phyloP scores from a whole-genome alignment of 2,329 filamentous ascomycete genomes.

The Ilyonectria destructans region DNA sequence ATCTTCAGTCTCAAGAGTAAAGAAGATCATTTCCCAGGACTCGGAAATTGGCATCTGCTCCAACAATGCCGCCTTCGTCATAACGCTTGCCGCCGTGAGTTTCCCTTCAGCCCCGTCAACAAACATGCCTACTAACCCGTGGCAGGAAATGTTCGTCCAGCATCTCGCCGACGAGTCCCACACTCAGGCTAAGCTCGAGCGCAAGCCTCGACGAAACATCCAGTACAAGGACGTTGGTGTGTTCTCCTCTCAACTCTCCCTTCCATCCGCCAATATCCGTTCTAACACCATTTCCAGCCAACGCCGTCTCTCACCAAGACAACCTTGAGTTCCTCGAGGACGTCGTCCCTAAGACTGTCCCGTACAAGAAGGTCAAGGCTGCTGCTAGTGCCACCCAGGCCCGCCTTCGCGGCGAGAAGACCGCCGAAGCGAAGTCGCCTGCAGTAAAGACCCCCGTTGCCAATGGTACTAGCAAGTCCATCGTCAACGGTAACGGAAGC shows the following conservation, averaged over 20 bases:
- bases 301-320: slow-evolving; percentile 88
- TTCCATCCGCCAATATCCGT: not conserved
- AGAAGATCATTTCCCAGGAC: slow-evolving; percentile 94
- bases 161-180: slow-evolving; percentile 89
- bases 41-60: slow-evolving; percentile 89
- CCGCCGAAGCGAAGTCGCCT: slow-evolving; percentile 45
- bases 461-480: slow-evolving; percentile 50
- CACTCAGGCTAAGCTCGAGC: slow-evolving; percentile 90
- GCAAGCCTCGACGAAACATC: slow-evolving; percentile 92
- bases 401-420: slow-evolving; percentile 60
- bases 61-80: slow-evolving; percentile 94
- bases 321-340: slow-evolving; percentile 96
- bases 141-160: slow-evolving; percentile 93
- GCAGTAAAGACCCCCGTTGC: slow-evolving; percentile 35
- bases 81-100: slow-evolving; percentile 88
- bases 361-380: slow-evolving; percentile 85
- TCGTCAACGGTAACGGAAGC: slow-evolving; percentile 50
- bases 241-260: slow-evolving; percentile 41
- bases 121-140: slow-evolving; percentile 25
- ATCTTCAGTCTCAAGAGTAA: slow-evolving; percentile 86
- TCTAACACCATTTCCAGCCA: slow-evolving; percentile 69
- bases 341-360: slow-evolving; percentile 88
- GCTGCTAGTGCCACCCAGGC: slow-evolving; percentile 67
- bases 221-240: slow-evolving; percentile 95
- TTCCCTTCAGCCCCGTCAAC: not conserved